phyloP scores from a whole-genome alignment of 2,329 filamentous ascomycete genomes.

The Clathrospora elynae region DNA sequence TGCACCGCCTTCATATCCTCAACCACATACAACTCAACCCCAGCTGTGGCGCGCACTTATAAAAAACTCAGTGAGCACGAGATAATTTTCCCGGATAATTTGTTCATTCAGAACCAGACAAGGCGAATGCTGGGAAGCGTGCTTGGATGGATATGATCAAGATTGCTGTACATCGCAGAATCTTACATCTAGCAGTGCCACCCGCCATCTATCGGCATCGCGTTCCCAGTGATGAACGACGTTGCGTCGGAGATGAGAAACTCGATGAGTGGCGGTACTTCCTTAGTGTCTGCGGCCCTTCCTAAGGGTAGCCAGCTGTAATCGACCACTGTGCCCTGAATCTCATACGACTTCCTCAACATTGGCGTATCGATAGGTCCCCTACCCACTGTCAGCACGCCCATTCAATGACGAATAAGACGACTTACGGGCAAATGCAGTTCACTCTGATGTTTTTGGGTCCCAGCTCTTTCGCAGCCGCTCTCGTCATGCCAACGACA shows the following conservation, averaged over 20 bases:
- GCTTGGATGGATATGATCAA: too few relatives aligned
- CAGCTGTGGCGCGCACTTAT: constrained; percentile 11
- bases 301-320: constrained; percentile 32
- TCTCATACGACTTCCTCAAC: constrained; percentile 28
- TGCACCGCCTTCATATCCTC: constrained; percentile 5
- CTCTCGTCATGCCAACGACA: constrained; percentile 49
- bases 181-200: constrained; percentile 41
- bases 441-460: constrained; percentile 44
- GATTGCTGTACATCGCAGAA: too few relatives aligned
- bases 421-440: constrained; percentile 44
- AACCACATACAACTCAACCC: constrained; percentile 9
- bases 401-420: not conserved
- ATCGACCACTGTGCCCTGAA: constrained; percentile 24
- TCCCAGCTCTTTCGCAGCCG: constrained; percentile 49
- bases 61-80: too few relatives aligned
- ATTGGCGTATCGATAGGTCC: constrained; percentile 47
- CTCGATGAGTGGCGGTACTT: constrained; percentile 54
- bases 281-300: constrained; percentile 36
- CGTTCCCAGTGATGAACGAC: constrained; percentile 55
- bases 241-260: constrained; percentile 55
- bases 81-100: too few relatives aligned
- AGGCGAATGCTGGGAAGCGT: too few relatives aligned
- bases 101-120: too few relatives aligned
- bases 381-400: constrained; percentile 7
- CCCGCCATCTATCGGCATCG: constrained; percentile 56